These are phyloP conservation scores for Corylus americana DNA, from an alignment of 306 rosid species.

Conservation along the genomic window DNA sequence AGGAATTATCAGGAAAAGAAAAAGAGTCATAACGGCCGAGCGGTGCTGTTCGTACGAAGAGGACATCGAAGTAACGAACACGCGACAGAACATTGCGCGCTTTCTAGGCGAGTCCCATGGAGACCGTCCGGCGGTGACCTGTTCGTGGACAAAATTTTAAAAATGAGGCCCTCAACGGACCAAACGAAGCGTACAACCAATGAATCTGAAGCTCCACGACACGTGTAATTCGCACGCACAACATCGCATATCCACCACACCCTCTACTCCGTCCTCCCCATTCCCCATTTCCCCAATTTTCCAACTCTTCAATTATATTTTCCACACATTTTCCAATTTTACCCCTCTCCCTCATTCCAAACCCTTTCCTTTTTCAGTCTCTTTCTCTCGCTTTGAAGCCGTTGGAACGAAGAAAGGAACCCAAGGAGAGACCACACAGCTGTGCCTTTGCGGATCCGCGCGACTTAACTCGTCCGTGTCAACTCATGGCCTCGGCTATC, in stretches of 20 bases:
- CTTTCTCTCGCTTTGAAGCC: slow-evolving; percentile 12
- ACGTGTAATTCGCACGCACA: slow-evolving; percentile 13
- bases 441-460: slow-evolving; percentile 32
- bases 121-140: not conserved
- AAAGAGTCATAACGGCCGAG: no score
- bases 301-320: slow-evolving; percentile 8
- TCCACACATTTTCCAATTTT: slow-evolving; percentile 11
- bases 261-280: slow-evolving; percentile 11
- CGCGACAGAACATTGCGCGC: not conserved
- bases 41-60: not conserved
- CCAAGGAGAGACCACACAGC: not conserved
- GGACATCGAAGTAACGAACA: not conserved
- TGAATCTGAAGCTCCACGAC: not conserved
- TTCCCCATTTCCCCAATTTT: slow-evolving; percentile 22
- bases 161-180: not conserved
- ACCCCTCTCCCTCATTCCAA: not conserved
- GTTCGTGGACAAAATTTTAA: not conserved
- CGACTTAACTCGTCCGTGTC: slow-evolving; percentile 27
- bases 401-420: slow-evolving; percentile 29
- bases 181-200: not conserved
- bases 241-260: not conserved
- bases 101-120: not conserved
- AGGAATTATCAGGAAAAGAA: no score
- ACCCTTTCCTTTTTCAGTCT: not conserved
- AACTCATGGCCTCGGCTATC: slow-evolving; percentile 52